Conservation (phyloP, 2,329 filamentous ascomycete species). For the Dothiorella sarmentorum region DNA sequence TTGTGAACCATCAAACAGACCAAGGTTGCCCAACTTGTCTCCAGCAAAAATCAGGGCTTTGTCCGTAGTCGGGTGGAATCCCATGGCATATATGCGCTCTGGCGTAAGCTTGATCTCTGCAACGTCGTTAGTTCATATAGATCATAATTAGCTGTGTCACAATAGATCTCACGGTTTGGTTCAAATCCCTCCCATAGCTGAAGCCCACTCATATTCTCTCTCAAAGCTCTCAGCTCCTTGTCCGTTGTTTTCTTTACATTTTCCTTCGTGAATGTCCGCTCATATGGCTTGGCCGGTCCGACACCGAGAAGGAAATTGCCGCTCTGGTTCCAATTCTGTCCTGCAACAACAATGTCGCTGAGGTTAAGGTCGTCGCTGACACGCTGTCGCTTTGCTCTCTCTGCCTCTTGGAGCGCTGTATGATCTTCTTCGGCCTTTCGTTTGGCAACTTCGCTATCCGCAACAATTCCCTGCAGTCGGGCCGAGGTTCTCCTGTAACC, state of each 20-base stretch:
- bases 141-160: not conserved
- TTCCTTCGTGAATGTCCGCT: slow-evolving; percentile 80
- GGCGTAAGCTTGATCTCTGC: slow-evolving; percentile 87
- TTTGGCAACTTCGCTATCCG: slow-evolving; percentile 65
- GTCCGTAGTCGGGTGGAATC: slow-evolving; percentile 80
- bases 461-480: slow-evolving; percentile 59
- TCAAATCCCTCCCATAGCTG: slow-evolving; percentile 79
- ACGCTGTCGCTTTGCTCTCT: slow-evolving; percentile 60
- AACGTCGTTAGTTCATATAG: not conserved
- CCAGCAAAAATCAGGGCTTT: slow-evolving; percentile 91
- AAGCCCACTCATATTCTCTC: slow-evolving; percentile 73
- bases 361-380: slow-evolving; percentile 68
- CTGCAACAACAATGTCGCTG: slow-evolving; percentile 74
- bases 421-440: slow-evolving; percentile 65
- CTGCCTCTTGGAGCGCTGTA: slow-evolving; percentile 54
- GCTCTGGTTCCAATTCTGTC: slow-evolving; percentile 69
- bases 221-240: slow-evolving; percentile 67
- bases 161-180: slow-evolving; percentile 61
- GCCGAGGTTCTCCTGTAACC: slow-evolving; percentile 51
- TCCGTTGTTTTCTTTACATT: slow-evolving; percentile 78
- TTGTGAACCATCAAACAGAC: slow-evolving; percentile 86
- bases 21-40: slow-evolving; percentile 88
- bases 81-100: slow-evolving; percentile 79
- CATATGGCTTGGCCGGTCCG: slow-evolving; percentile 73
- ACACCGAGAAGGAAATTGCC: slow-evolving; percentile 65